Evolutionary conservation across 1,139 yeast genomes (phyloP).

Genomic region (Magnusiomyces tetraspermus): DNA sequence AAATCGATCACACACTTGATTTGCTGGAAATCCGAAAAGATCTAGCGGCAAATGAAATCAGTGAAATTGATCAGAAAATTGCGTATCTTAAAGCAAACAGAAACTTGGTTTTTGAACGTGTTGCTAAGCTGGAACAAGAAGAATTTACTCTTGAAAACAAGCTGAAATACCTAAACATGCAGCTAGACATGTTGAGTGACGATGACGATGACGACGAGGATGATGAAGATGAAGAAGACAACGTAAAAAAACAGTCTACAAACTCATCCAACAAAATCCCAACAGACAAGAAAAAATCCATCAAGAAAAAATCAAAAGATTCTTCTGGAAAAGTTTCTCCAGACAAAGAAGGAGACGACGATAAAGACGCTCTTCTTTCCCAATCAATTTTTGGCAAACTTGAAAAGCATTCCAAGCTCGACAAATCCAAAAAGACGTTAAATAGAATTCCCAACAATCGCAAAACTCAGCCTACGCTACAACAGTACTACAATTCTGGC

Average conservation of each 20-base stretch:
- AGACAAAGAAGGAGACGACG: background rate
- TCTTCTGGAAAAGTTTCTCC: background rate
- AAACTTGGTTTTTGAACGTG: conserved; percentile 44
- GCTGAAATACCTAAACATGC: conserved; percentile 36
- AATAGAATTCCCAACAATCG: background rate
- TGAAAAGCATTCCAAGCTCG: conserved; percentile 19
- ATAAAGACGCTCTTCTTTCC: conserved; percentile 23
- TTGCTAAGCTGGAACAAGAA: conserved; percentile 50
- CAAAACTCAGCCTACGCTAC: conserved; percentile 50
- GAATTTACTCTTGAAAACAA: conserved; percentile 45
- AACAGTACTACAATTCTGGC: conserved; percentile 53
- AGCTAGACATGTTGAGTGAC: conserved; percentile 27
- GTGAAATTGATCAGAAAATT: conserved; percentile 51
- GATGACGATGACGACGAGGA: conserved; percentile 16
- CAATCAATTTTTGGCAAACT: conserved; percentile 36
- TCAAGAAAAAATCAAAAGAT: background rate
- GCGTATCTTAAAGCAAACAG: conserved; percentile 43
- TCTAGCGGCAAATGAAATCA: conserved; percentile 51
- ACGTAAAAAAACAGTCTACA: too few species aligned
- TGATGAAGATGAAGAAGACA: conserved; percentile 8
- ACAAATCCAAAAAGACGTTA: background rate
- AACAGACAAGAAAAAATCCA: background rate
- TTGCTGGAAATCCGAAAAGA: conserved; percentile 53
- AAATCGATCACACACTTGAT: conserved; percentile 42
- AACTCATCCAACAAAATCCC: background rate